These are phyloP conservation scores for Delonix regia DNA, from an alignment of 306 rosid genomes.

Conservation along the genomic window DNA sequence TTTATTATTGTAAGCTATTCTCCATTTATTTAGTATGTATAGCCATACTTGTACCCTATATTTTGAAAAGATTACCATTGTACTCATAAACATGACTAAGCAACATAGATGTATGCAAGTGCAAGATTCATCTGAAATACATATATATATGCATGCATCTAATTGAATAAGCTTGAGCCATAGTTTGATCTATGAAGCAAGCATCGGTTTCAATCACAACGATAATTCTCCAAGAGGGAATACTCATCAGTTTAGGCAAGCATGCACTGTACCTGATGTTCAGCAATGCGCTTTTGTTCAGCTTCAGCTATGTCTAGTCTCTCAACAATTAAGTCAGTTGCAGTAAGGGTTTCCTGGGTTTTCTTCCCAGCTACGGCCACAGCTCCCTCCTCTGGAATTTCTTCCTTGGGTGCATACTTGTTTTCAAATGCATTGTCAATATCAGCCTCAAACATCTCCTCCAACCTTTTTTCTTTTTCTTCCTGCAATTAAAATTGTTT, in stretches of 20 bases:
- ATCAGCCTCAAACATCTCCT: conserved; percentile 81
- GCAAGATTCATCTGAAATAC: neutral
- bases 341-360: conserved; percentile 85
- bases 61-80: neutral
- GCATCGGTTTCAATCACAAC: neutral
- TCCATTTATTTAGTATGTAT: too few species aligned
- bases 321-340: conserved; percentile 85
- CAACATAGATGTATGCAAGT: neutral
- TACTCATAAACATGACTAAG: neutral
- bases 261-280: conserved; percentile 61
- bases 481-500: conserved; percentile 67
- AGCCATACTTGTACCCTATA: too few species aligned
- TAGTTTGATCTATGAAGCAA: conserved; percentile 8
- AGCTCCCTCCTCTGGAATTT: conserved; percentile 94
- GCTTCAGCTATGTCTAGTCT: conserved; percentile 79
- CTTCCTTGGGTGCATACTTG: conserved; percentile 64
- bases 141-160: conserved; percentile 2
- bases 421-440: conserved; percentile 74
- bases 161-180: conserved; percentile 7
- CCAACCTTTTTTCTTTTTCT: conserved; percentile 93
- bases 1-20: too few species aligned
- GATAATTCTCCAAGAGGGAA: neutral
- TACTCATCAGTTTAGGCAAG: neutral
- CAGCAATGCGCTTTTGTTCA: conserved; percentile 64
- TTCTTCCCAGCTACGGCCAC: conserved; percentile 91